phyloP scores from a whole-genome alignment of 495 filamentous ascomycete species.

The Staphylotrichum tortipilum region DNA sequence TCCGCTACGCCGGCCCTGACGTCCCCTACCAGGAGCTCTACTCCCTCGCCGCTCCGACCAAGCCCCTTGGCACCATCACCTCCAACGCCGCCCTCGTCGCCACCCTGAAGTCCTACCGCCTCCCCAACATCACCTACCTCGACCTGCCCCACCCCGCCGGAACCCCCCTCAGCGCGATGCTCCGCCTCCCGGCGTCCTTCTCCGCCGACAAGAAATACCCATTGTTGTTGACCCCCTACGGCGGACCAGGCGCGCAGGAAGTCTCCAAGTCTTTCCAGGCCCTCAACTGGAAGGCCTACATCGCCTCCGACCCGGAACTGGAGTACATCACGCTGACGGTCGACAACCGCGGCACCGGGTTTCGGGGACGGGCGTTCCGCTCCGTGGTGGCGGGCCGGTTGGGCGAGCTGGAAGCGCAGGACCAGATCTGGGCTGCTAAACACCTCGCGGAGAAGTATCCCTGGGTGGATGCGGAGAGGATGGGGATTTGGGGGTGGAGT shows the following conservation, averaged over 20 bases:
- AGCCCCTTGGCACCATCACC: conserved; percentile 39
- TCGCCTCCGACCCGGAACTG: conserved; percentile 49
- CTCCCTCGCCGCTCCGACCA: conserved; percentile 33
- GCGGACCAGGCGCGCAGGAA: conserved; percentile 46
- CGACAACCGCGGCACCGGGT: conserved; percentile 50
- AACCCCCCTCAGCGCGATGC: conserved; percentile 39
- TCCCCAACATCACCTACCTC: conserved; percentile 43
- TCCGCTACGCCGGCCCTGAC: conserved; percentile 47
- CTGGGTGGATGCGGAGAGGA: conserved; percentile 42
- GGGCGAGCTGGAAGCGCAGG: conserved; percentile 45
- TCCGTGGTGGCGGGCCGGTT: conserved; percentile 38
- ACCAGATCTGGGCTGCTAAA: conserved; percentile 50
- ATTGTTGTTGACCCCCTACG: conserved; percentile 47
- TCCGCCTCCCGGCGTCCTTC: conserved; percentile 44
- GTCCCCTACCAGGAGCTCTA: conserved; percentile 51
- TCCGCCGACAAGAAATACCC: conserved; percentile 47
- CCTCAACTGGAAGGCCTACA: conserved; percentile 43
- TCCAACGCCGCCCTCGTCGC: conserved; percentile 40
- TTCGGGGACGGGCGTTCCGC: conserved; percentile 44
- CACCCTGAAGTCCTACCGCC: conserved; percentile 38
- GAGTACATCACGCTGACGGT: conserved; percentile 48
- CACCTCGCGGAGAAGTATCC: conserved; percentile 31
- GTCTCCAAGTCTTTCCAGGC: conserved; percentile 38
- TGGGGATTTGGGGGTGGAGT: conserved; percentile 52
- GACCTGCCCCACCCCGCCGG: conserved; percentile 40